Percentiles rank a stretch among this genome's conserved stretches.
phyloP scores from a whole-genome alignment of 164 flowering plant genomes.

The Aristolochia contorta region DNA sequence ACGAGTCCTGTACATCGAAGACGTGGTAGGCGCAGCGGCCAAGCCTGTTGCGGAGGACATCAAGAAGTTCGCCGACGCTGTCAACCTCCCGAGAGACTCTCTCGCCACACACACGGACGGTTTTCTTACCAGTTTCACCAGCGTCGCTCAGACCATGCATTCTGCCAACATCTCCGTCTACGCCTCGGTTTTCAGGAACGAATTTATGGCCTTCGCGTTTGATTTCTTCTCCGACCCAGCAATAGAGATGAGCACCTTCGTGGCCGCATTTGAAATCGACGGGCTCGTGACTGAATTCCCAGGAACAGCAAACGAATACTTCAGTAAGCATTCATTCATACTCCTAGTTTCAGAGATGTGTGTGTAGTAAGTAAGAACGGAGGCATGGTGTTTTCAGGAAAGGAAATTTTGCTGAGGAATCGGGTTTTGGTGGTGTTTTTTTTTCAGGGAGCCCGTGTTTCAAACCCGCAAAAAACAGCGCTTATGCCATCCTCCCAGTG shows the following conservation, averaged over 20 bases:
- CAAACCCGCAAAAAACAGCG: conserved; percentile 7
- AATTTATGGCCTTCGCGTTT: conserved; percentile 35
- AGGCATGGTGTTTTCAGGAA: not conserved
- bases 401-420: not conserved
- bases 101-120: conserved; percentile 11
- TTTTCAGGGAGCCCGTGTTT: conserved; percentile 58
- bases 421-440: not conserved
- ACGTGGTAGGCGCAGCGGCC: conserved; percentile 36
- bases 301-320: conserved; percentile 58
- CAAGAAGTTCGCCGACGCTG: conserved; percentile 65
- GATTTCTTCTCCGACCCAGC: conserved; percentile 74
- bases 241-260: conserved; percentile 45
- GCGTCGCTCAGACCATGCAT: conserved; percentile 38
- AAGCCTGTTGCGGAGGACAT: conserved; percentile 44
- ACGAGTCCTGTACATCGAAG: conserved; percentile 33
- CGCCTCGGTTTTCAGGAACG: conserved; percentile 48
- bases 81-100: conserved; percentile 37
- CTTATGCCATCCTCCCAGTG: conserved; percentile 24
- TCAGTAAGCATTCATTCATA: conserved; percentile 45
- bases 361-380: too few relatives aligned
- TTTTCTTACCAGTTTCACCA: conserved; percentile 30
- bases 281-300: conserved; percentile 79
- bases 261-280: conserved; percentile 28
- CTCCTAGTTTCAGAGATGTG: not conserved
- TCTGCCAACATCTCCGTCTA: conserved; percentile 64